These are phyloP conservation scores for Afroboletus lepidellus DNA, from an alignment of 1,284 basidiomycete species.

Conservation along the genomic window DNA sequence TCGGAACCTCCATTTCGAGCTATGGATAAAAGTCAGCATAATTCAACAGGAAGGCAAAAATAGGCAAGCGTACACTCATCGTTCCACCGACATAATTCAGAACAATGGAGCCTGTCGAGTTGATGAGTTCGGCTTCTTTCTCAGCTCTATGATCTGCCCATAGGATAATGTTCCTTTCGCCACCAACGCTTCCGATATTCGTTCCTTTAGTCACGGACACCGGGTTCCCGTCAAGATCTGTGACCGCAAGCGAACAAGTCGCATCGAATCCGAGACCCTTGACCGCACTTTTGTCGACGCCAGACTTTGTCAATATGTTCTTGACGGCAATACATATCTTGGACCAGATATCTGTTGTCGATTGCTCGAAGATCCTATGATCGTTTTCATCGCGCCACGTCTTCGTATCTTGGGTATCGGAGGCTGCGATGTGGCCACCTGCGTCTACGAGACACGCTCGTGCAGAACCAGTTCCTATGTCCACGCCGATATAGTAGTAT, in stretches of 20 bases:
- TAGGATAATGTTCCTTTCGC: slow-evolving; percentile 80
- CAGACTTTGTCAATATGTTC: slow-evolving; percentile 63
- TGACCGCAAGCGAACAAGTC: slow-evolving; percentile 93
- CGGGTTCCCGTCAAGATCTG: slow-evolving; percentile 72
- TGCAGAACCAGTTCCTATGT: slow-evolving; percentile 91
- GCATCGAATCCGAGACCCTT: slow-evolving; percentile 96
- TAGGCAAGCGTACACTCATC: slow-evolving; percentile 76
- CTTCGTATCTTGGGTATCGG: slow-evolving; percentile 73
- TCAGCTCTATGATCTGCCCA: slow-evolving; percentile 97
- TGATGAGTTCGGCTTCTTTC: slow-evolving; percentile 89
- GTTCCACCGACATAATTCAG: slow-evolving; percentile 95
- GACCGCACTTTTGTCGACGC: slow-evolving; percentile 62
- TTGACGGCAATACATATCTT: slow-evolving; percentile 72
- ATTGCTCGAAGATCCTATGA: slow-evolving; percentile 94
- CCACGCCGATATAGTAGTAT: slow-evolving; percentile 66
- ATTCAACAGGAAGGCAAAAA: not conserved
- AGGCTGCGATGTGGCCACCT: slow-evolving; percentile 78
- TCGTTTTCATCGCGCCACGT: slow-evolving; percentile 86
- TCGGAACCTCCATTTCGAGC: slow-evolving; percentile 97
- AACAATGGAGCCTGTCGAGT: slow-evolving; percentile 80
- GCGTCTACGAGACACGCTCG: slow-evolving; percentile 81
- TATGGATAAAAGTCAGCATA: slow-evolving; percentile 34
- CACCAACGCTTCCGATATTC: slow-evolving; percentile 56
- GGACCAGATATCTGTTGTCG: slow-evolving; percentile 84
- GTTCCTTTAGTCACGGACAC: slow-evolving; percentile 78